Evolutionary conservation across 192 early-diverging fungal species (phyloP), one percentile per base, ranked within the genome.

Genomic region (Thamnidium elegans): DNA sequence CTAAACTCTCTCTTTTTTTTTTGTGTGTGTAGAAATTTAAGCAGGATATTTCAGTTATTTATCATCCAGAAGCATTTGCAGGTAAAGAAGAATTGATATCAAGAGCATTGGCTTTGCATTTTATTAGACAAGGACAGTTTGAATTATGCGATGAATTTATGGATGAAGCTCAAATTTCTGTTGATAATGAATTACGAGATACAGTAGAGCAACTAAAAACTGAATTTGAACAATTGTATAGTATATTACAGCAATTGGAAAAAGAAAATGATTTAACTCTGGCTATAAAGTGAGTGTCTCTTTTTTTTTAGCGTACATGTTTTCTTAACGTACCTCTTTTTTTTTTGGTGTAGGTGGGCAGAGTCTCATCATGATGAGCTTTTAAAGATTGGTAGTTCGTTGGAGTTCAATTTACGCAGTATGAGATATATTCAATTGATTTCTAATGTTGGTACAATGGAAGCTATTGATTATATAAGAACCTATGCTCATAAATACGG

Each of bases 381-480:
- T 45, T 74, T 78, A 34, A 73, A 66, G 15, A 64, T 74, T 20
- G 84, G 81, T 5, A 86, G 86, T 8, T 66, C 69, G 9, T 80
- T 99, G n/a, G 95, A 95, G 75, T 99, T 98, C 77, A 71, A 84
- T n/a, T 80, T 99, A 55, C 91, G 91, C 58, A 72, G 86, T 52
- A 78, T 91, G 50, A 81, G 82, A 67, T 96, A 90, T 55, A 63
- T 99, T 31, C 87, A 93, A 73, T 77, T 90, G 19, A 70, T 98
- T 15, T 34, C n/a, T 7, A 77, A 78, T 44, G 46, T 47, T 3
- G 69, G 75, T 13, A 48, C 50, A 3, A 55, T 72, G 5, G 84
- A 81, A 17, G 96, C 94, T 4, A 74, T 98, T 58, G 51, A 52
- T 4, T 97, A 98, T 71, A 89, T 93, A 11, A 79, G 84, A 50